Evolutionary conservation across 257 asterid genomes (phyloP).

Genomic region (Agastache rugosa): DNA sequence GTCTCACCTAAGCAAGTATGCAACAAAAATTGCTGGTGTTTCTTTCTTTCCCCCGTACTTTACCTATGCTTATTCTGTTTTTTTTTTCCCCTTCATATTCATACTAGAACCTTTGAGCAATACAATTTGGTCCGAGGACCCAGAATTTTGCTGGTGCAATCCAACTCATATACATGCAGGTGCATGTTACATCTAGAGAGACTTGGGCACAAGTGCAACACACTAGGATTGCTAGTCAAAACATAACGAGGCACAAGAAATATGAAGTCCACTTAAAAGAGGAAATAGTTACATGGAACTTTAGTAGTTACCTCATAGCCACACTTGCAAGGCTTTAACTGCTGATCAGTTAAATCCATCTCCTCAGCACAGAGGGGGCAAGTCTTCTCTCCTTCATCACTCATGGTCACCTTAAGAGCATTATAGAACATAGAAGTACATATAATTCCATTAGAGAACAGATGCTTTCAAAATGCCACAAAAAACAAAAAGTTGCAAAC

Average conservation of each 20-base stretch:
- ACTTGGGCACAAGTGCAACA: not conserved
- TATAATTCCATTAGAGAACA: slow-evolving; percentile 7
- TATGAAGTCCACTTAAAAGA: not conserved
- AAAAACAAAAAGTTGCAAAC: not conserved
- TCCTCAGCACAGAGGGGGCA: slow-evolving; percentile 99
- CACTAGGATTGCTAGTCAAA: not conserved
- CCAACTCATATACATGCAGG: slow-evolving; percentile 4
- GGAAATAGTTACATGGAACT: not conserved
- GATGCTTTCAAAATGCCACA: not conserved
- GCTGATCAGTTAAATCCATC: slow-evolving; percentile 99
- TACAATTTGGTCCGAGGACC: slow-evolving; percentile 15
- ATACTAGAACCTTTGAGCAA: slow-evolving; percentile 8
- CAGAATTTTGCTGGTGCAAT: slow-evolving; percentile 3
- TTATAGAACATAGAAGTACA: slow-evolving; percentile 20
- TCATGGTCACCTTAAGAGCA: slow-evolving; percentile 67
- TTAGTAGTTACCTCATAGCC: slow-evolving; percentile 76
- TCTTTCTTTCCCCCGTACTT: too few species aligned
- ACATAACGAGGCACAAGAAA: not conserved
- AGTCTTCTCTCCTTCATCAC: slow-evolving; percentile 87
- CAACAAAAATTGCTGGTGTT: too few species aligned
- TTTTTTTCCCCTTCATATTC: not conserved
- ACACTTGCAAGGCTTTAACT: slow-evolving; percentile 97
- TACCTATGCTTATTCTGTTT: not conserved
- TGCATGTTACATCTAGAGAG: not conserved
- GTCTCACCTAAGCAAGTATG: too few species aligned